Evolutionary conservation across 352 stramenopile species (phyloP), one percentile per base, ranked within the genome.

Genomic region (Globisporangium parvum): DNA sequence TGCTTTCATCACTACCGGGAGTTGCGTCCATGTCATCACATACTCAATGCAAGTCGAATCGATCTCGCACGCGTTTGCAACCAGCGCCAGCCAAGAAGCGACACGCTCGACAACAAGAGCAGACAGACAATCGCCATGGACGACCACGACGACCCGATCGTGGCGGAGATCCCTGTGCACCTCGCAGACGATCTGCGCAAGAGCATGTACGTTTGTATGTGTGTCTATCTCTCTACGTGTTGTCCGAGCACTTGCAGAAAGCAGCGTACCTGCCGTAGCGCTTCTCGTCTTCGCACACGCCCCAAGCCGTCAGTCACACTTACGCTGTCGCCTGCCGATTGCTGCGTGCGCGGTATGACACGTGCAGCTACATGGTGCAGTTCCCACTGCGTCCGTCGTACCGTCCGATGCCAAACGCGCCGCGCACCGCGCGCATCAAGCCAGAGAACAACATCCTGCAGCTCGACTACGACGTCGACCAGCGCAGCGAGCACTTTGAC

Each of bases 161-260:
- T 93, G 59, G 78, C 71, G 48, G 83, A 93, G 69, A 90, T 93
- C 57, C 80, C 83, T 40, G 80, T 93, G 63, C 83, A 93, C 63
- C 75, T 93, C 37, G 77, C 78, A 3, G 77, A 91, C 21, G 67
- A 80, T 35, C 59, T 89, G 55, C 73, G 78, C 51, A 58, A 71
- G n/a, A 82, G 77, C 67, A 70, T 90, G 75, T 92, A 71, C 41
- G 73, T 73, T 17, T 41, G 31, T 1, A 47, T 4, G 21, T 42
- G 9, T 41, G 15, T 52, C 12, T 24, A 24, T 17, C 26, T 31
- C 6, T 2, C 26, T 31, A 31, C 6, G 26, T 31, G 26, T 31
- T 28, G 26, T 31, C 3, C 6, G 26, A 31, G 26, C 26, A 31
- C 39, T 3, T 37, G 31, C 39, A 42, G 14, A 8, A n/a, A 6